phyloP scores from a whole-genome alignment of 1,284 basidiomycete genomes.

The Cryptococcus hybrid region DNA sequence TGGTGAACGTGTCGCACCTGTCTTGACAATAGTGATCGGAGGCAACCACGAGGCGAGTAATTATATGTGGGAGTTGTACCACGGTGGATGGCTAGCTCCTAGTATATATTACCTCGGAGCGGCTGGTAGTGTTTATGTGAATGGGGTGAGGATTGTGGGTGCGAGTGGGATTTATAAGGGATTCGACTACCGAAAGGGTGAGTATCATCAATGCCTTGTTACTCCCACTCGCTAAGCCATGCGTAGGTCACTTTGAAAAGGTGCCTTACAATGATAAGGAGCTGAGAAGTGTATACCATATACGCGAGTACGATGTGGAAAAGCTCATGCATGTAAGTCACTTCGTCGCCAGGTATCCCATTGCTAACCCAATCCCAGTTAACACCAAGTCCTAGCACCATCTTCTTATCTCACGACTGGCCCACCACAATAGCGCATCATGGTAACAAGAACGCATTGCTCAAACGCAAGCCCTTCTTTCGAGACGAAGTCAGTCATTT shows the following conservation, averaged over 20 bases:
- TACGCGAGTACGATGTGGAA: slow-evolving; percentile 78
- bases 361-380: slow-evolving; percentile 16
- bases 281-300: slow-evolving; percentile 87
- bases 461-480: slow-evolving; percentile 81
- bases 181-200: slow-evolving; percentile 74
- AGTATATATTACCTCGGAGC: slow-evolving; percentile 97
- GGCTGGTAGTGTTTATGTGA: slow-evolving; percentile 83
- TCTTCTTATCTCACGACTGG: slow-evolving; percentile 98
- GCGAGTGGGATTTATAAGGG: slow-evolving; percentile 90
- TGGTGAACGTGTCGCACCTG: slow-evolving; percentile 73
- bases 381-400: slow-evolving; percentile 44
- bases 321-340: slow-evolving; percentile 71
- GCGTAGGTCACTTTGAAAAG: slow-evolving; percentile 57
- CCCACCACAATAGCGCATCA: slow-evolving; percentile 80
- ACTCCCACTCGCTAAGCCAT: neutral
- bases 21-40: slow-evolving; percentile 92
- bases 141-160: slow-evolving; percentile 82
- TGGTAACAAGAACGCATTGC: slow-evolving; percentile 66
- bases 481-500: slow-evolving; percentile 58
- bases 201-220: slow-evolving; percentile 19
- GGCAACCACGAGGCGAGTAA: slow-evolving; percentile 98
- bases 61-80: slow-evolving; percentile 96
- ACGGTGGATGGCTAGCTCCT: slow-evolving; percentile 93
- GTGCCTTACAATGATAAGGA: slow-evolving; percentile 61
- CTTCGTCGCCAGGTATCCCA: slow-evolving; percentile 2